A percentile compares a stretch with the other conserved stretches of the same genome.
phyloP scores from a whole-genome alignment of 2,329 filamentous ascomycete species.

The Orbilia javanica region DNA sequence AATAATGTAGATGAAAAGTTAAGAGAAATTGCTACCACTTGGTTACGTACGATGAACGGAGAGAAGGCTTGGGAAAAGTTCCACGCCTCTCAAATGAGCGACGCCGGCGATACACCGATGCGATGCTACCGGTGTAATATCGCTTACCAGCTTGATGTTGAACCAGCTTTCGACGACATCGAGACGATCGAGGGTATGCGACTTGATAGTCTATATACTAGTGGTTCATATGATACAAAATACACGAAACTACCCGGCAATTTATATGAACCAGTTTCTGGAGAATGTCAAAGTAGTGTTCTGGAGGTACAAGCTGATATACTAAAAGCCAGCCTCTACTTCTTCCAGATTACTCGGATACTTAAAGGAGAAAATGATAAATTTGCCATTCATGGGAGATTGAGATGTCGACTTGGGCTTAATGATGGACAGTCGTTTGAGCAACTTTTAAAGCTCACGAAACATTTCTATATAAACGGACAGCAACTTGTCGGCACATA shows the following conservation, averaged over 20 bases:
- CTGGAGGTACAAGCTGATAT: conserved; percentile 15
- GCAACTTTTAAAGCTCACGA: not conserved
- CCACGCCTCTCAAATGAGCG: not conserved
- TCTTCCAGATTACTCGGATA: not conserved
- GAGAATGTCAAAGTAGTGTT: not conserved
- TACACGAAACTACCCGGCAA: not conserved
- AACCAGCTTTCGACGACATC: not conserved
- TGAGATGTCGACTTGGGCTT: conserved; percentile 1
- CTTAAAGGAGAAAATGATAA: not conserved
- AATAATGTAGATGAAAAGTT: not conserved
- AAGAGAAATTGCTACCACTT: not conserved
- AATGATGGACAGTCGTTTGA: not conserved
- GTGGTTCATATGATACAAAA: not conserved
- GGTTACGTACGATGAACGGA: not conserved
- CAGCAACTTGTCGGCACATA: not conserved
- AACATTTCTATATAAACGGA: not conserved
- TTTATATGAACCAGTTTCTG: conserved; percentile 5
- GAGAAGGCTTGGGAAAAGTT: not conserved
- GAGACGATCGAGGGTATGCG: not conserved
- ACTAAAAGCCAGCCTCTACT: conserved; percentile 16
- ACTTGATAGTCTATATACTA: no score
- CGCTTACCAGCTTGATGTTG: not conserved
- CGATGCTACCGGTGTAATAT: conserved; percentile 2
- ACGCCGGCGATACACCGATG: not conserved
- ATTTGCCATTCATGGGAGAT: not conserved